Evolutionary conservation across 2,329 filamentous ascomycete species (phyloP), one percentile per base, ranked within the genome.

Genomic region (Arachnomyces sp.): DNA sequence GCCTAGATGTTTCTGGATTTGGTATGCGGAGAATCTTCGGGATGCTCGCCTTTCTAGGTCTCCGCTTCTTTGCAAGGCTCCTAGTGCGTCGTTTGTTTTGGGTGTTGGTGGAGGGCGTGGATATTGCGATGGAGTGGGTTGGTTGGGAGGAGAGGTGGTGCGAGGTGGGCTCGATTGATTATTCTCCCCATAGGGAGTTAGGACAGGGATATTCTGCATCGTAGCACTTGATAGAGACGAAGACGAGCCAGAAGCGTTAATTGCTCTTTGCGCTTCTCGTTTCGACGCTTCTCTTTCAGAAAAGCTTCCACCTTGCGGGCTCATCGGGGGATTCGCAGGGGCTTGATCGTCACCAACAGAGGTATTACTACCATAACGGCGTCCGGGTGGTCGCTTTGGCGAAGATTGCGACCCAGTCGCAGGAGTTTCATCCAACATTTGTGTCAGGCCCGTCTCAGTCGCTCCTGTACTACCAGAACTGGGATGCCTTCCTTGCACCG

Each of bases 11-110:
- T 95, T 96, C 34, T 87, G 86, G 51, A 98, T 94, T 57, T 98
- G 92, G 59, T 96, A 98, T 39, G 88, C 84, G 2, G 92, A 96
- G 59, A 96, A 98, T 55, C 92, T 75, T 50, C 90, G 76, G 11
- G 92, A 98, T 1, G 92, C 92, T 58, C 92, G 77, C 57, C 92
- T 78, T 64, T 98, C 92, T 36, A 98, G 68, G 50, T 95, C 89
- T 14, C 90, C 90, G 28, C 89, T 89, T 61, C 88, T 79, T 63
- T 96, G 92, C 49, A 98, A 65, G 37, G 89, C 88, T 36, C 87
- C 87, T 38, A 98, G 70, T 4, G 92, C 92, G 67, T 94, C 93
- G 53, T 92, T 84, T 52, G 88, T 81, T 53, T 84, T 84, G 38
- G 87, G 84, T 17, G 82, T 80, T 2, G 86, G 84, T n/a, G 84